Conservation (phyloP, 257 asterid species). For the Pogostemon cablin region DNA sequence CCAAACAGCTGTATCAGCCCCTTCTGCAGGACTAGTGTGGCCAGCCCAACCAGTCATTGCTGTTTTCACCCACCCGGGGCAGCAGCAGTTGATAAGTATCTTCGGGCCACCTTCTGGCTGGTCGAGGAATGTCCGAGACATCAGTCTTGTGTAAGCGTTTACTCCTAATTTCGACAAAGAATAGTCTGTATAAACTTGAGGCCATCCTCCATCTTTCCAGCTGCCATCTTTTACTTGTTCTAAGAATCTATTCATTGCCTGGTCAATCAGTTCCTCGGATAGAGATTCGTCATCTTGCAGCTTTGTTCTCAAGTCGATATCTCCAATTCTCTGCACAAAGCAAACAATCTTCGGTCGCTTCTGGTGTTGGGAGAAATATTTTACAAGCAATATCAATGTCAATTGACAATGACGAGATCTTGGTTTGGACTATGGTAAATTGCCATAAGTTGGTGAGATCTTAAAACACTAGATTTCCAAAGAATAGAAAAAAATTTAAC, state of each 20-base stretch:
- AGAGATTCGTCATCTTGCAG: conserved; percentile 59
- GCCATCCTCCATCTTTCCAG: conserved; percentile 88
- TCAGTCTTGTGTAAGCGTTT: conserved; percentile 69
- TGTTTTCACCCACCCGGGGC: conserved; percentile 97
- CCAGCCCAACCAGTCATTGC: conserved; percentile 98
- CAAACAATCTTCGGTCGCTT: conserved; percentile 5
- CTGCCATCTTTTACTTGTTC: conserved; percentile 75
- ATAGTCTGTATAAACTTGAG: conserved; percentile 80
- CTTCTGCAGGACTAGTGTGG: conserved; percentile 76
- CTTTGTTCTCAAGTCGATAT: conserved; percentile 60
- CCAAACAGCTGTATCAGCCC: conserved; percentile 97
- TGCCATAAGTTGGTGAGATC: not conserved
- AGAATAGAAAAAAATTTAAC: not conserved
- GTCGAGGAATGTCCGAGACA: conserved; percentile 48
- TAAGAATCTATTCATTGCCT: conserved; percentile 50
- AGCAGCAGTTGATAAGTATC: conserved; percentile 73
- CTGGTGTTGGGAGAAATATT: conserved; percentile 2
- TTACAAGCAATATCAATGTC: not conserved
- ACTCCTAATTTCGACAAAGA: conserved; percentile 85
- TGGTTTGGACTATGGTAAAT: not conserved
- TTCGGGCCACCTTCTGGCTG: conserved; percentile 58
- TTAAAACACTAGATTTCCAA: not conserved
- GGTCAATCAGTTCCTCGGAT: conserved; percentile 74
- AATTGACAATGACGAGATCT: not conserved
- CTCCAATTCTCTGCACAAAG: conserved; percentile 62